These are phyloP conservation scores for Pythium utonaiense DNA, from an alignment of 352 stramenopile species.

Conservation along the genomic window DNA sequence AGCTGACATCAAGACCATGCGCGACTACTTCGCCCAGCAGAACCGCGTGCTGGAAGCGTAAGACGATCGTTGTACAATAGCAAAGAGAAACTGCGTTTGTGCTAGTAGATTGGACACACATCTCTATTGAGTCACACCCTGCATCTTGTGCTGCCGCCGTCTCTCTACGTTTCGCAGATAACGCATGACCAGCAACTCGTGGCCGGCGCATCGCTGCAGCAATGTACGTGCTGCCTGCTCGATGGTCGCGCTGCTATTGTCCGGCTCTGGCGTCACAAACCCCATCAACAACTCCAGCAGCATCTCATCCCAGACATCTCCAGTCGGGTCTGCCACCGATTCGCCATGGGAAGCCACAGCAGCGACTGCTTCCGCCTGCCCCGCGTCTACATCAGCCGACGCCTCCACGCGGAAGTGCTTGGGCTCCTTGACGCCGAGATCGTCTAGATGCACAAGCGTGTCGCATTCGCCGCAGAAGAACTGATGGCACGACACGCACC, in stretches of 20 bases:
- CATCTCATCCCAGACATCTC: not conserved
- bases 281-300: not conserved
- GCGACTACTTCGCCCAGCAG: slow-evolving; percentile 38
- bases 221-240: not conserved
- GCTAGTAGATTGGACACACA: not conserved
- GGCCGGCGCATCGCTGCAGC: not conserved
- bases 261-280: not conserved
- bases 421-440: slow-evolving; percentile 52
- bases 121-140: not conserved
- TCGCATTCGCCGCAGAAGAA: slow-evolving; percentile 48
- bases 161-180: slow-evolving; percentile 31
- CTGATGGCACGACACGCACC: slow-evolving; percentile 46
- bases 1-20: slow-evolving; percentile 62
- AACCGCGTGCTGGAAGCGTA: slow-evolving; percentile 13
- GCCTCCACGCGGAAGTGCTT: slow-evolving; percentile 46
- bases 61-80: not conserved
- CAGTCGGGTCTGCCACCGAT: too few species aligned
- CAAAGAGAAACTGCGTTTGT: not conserved
- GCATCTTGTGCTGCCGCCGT: not conserved
- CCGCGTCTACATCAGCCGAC: not conserved
- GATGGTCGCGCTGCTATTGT: not conserved
- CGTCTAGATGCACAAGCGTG: slow-evolving; percentile 48
- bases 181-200: slow-evolving; percentile 19
- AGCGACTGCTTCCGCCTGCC: not conserved
- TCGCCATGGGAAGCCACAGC: not conserved